These are phyloP conservation scores for Nepenthes gracilis DNA, from an alignment of 148 eudicot genomes.

Conservation along the genomic window DNA sequence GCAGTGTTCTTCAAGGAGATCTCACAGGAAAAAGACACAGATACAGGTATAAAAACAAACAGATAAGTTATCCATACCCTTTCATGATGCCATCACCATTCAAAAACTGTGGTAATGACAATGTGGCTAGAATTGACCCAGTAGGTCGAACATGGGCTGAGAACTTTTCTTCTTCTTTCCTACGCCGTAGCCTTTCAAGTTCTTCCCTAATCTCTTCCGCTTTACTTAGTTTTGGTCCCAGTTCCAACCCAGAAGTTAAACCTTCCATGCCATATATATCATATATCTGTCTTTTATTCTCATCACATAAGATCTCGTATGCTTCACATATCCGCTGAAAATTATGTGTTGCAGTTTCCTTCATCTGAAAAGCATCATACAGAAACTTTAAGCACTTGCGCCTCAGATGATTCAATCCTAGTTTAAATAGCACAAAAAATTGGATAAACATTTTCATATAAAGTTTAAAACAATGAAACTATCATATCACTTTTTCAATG, in stretches of 20 bases:
- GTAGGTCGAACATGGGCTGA: slow-evolving; percentile 51
- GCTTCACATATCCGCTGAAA: slow-evolving; percentile 98
- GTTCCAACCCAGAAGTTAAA: slow-evolving; percentile 82
- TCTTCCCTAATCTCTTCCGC: slow-evolving; percentile 89
- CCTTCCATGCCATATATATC: slow-evolving; percentile 99
- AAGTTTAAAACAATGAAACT: too few species aligned
- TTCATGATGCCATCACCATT: slow-evolving; percentile 76
- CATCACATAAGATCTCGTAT: slow-evolving; percentile 90
- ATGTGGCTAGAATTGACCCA: slow-evolving; percentile 66
- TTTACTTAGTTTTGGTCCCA: slow-evolving; percentile 77
- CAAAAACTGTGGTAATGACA: slow-evolving; percentile 70
- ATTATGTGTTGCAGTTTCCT: slow-evolving; percentile 90
- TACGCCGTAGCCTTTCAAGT: slow-evolving; percentile 66
- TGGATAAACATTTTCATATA: too few species aligned
- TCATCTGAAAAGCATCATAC: slow-evolving; percentile 48
- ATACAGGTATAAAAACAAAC: background rate
- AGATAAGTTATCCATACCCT: slow-evolving; percentile 35
- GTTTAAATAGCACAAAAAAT: too few species aligned
- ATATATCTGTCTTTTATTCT: slow-evolving; percentile 75
- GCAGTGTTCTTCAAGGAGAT: background rate
- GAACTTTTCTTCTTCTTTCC: slow-evolving; percentile 51
- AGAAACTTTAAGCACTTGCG: background rate
- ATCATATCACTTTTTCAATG: too few species aligned
- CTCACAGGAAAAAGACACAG: background rate
- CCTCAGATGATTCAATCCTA: slow-evolving; percentile 1